These are phyloP conservation scores for Bipolaris gigantea DNA, from an alignment of 2,329 filamentous ascomycete species.

Conservation along the genomic window DNA sequence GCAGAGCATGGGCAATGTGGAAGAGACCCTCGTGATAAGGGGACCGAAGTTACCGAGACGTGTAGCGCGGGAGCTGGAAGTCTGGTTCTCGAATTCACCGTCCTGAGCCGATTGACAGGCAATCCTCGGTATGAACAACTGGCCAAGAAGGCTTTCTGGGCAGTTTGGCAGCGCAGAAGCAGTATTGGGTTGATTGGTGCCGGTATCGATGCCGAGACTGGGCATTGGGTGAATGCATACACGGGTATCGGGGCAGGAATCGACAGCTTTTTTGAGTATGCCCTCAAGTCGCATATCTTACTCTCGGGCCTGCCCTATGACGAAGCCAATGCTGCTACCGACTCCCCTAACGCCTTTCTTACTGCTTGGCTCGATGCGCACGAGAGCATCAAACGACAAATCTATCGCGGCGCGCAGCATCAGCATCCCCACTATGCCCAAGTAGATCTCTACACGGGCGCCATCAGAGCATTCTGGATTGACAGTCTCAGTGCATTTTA, in stretches of 20 bases:
- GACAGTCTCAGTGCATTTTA: conserved; percentile 96
- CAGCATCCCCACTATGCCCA: conserved; percentile 94
- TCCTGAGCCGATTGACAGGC: conserved; percentile 83
- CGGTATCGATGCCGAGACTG: conserved; percentile 88
- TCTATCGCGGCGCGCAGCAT: conserved; percentile 74
- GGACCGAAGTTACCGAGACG: conserved; percentile 83
- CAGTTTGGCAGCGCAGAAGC: conserved; percentile 88
- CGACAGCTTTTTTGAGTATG: conserved; percentile 98
- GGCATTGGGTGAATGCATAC: conserved; percentile 83
- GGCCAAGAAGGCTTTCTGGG: conserved; percentile 93
- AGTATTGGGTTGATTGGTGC: conserved; percentile 85
- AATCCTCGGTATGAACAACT: conserved; percentile 85
- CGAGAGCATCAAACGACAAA: conserved; percentile 81
- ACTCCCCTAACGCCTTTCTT: conserved; percentile 75
- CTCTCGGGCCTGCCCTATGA: conserved; percentile 68
- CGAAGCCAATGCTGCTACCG: conserved; percentile 58
- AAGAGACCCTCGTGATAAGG: conserved; percentile 50
- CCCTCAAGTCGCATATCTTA: conserved; percentile 88
- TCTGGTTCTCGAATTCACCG: conserved; percentile 88
- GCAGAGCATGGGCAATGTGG: conserved; percentile 53
- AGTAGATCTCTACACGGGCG: conserved; percentile 84
- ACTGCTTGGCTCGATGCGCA: conserved; percentile 84
- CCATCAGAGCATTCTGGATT: conserved; percentile 88
- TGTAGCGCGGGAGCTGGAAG: conserved; percentile 97
- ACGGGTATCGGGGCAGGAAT: conserved; percentile 96